phyloP scores from a whole-genome alignment of 2,329 filamentous ascomycete species.

The Clonostachys byssicola region DNA sequence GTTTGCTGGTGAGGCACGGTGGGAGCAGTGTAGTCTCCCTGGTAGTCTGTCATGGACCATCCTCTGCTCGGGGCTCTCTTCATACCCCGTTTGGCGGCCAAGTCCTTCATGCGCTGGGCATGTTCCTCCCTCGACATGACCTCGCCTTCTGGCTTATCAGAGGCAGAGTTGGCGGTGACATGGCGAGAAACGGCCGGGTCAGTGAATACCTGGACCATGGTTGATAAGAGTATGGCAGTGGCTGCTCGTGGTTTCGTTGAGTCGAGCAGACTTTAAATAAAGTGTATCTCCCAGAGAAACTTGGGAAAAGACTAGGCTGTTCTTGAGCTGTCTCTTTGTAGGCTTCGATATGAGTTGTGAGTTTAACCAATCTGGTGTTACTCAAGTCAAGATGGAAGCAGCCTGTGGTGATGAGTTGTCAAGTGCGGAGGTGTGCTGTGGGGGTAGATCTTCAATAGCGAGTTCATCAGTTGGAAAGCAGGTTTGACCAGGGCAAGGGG shows the following conservation, averaged over 20 bases:
- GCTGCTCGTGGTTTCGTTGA: too few relatives aligned
- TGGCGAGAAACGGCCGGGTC: conserved; percentile 8
- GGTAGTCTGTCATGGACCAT: conserved; percentile 41
- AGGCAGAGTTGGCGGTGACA: not conserved
- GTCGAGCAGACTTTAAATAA: not conserved
- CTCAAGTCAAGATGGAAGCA: conserved; percentile 2
- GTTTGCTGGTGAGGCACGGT: conserved; percentile 9
- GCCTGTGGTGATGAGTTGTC: not conserved
- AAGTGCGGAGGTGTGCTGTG: not conserved
- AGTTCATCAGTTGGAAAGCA: conserved; percentile 24
- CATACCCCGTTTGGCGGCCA: conserved; percentile 24
- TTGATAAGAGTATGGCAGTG: conserved; percentile 1
- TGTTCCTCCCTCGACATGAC: conserved; percentile 36
- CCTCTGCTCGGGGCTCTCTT: conserved; percentile 32
- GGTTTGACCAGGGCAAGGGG: not conserved
- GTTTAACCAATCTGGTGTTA: not conserved
- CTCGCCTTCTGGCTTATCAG: conserved; percentile 7
- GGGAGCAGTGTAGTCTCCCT: conserved; percentile 18
- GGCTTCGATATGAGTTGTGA: not conserved
- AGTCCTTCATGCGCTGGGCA: conserved; percentile 27
- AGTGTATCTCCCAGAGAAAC: not conserved
- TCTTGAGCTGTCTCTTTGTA: too few relatives aligned
- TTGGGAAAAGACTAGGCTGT: not conserved
- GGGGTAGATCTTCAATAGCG: conserved; percentile 29
- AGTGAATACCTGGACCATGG: conserved; percentile 25